phyloP scores from a whole-genome alignment of 2,329 filamentous ascomycete genomes.

The Neocucurbitaria cava region DNA sequence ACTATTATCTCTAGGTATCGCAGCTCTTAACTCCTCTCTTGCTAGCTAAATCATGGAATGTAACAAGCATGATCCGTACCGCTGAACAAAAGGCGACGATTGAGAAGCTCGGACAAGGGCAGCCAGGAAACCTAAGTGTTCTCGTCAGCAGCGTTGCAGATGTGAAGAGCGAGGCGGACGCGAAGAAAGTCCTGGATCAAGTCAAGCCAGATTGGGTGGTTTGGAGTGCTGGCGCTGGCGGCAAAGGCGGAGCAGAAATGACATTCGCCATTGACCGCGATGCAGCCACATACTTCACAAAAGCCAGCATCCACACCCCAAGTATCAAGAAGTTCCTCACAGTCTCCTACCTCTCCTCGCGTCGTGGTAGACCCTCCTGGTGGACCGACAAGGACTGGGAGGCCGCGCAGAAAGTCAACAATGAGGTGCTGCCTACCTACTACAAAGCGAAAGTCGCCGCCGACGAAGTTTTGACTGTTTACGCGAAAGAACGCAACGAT shows the following conservation, averaged over 20 bases:
- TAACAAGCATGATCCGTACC: slow-evolving; percentile 79
- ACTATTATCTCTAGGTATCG: slow-evolving; percentile 59
- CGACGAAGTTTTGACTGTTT: slow-evolving; percentile 61
- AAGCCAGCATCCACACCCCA: slow-evolving; percentile 54
- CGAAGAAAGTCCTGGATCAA: slow-evolving; percentile 66
- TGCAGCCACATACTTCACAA: slow-evolving; percentile 63
- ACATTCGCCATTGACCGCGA: slow-evolving; percentile 62
- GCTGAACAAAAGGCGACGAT: slow-evolving; percentile 72
- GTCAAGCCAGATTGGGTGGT: slow-evolving; percentile 71
- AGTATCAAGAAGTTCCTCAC: slow-evolving; percentile 62
- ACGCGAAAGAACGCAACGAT: slow-evolving; percentile 41
- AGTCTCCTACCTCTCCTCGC: slow-evolving; percentile 61
- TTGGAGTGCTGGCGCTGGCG: slow-evolving; percentile 70
- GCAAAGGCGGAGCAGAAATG: slow-evolving; percentile 59
- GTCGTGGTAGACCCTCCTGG: slow-evolving; percentile 58
- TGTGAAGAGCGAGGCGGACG: slow-evolving; percentile 68
- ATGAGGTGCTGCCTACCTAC: slow-evolving; percentile 59
- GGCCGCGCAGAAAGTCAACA: slow-evolving; percentile 55
- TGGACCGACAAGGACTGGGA: slow-evolving; percentile 58
- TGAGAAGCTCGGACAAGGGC: slow-evolving; percentile 64
- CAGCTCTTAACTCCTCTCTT: slow-evolving; percentile 78
- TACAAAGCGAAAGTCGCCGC: slow-evolving; percentile 63
- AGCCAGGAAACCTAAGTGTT: slow-evolving; percentile 70
- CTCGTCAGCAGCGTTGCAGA: slow-evolving; percentile 76
- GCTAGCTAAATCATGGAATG: slow-evolving; percentile 74